Base-by-base conservation (phyloP, 805 yeast genomes). In the Ogataea degrootiae region DNA sequence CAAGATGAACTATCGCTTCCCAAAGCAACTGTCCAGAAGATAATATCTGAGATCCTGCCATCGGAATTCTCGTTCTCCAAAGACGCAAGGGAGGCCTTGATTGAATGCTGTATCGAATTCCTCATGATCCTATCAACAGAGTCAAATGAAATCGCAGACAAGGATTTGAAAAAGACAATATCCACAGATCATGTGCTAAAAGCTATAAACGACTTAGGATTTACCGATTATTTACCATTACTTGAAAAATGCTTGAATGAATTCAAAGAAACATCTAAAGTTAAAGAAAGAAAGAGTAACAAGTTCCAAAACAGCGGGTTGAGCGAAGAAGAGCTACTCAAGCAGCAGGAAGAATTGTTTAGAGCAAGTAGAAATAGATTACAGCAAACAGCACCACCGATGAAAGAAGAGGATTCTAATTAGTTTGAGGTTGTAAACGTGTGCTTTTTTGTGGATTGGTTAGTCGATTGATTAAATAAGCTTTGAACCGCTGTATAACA, bases 51-150 rank as follows among this genome's bases (percentile, higher is more conserved):
- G 60, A 87, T 94, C 34, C 73, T 92, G 31, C 97, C 97, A 16
- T 70, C 80, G n/a, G 97, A 91, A 61, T 74, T 87, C 47, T 82
- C 91, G 6, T 89, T 92, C 57, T 82, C 96, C 37, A 87, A 91
- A 56, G 98, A 94, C 55, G 96, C 97, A 2, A 75, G 97, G 48
- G 98, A 92, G 60, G 94, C 96, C 39, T 79, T 94, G 40, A 92
- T 96, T 39, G 97, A 94, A 63, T 92, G 97, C 66, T 90, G 97
- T 59, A 89, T 94, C 47, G 97, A 90, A 68, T 92, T 94, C 65
- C 85, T 94, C 50, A 92, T 94, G 96, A 88, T 92, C 49, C 72
- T 92, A 39, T 86, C 97, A 11, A 88, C 96, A 3, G 96, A 90
- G 68, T 85, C 92, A 47, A 91, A 92, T 59, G 98, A 94, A 52